phyloP scores from a whole-genome alignment of 2,329 filamentous ascomycete species.

The Diaporthe vaccinii region DNA sequence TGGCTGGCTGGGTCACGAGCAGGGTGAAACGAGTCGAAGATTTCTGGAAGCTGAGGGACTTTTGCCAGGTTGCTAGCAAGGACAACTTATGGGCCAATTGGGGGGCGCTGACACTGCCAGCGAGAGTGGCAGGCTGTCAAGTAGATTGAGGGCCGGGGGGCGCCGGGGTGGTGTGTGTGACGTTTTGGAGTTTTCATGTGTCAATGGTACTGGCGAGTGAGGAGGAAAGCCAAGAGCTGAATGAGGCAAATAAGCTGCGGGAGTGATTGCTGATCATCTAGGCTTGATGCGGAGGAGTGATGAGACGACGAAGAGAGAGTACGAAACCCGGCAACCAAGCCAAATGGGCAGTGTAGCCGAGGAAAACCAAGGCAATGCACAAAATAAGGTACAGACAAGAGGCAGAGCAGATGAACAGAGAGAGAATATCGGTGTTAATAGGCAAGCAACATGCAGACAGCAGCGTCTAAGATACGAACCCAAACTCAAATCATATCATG shows the following conservation, averaged over 20 bases:
- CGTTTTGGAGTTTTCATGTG: slow-evolving; percentile 31
- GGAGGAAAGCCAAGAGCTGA: slow-evolving; percentile 1
- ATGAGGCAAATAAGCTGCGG: slow-evolving; percentile 3
- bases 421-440: not conserved
- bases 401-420: not conserved
- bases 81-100: slow-evolving; percentile 8
- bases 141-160: not conserved
- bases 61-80: slow-evolving; percentile 11
- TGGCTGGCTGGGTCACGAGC: slow-evolving; percentile 27
- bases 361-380: not conserved
- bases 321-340: not conserved
- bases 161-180: slow-evolving; percentile 5
- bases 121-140: not conserved
- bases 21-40: slow-evolving; percentile 27
- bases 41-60: slow-evolving; percentile 24
- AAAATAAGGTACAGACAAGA: not conserved
- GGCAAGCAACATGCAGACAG: not conserved
- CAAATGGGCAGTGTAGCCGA: not conserved
- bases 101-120: not conserved
- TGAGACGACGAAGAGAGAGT: slow-evolving; percentile 10
- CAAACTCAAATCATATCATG: not conserved
- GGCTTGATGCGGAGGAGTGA: slow-evolving; percentile 14
- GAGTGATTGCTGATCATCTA: slow-evolving; percentile 22
- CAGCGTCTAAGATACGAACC: slow-evolving; percentile 10
- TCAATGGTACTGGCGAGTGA: slow-evolving; percentile 27